Conservation (phyloP, 306 rosid genomes). For the Sicyos baderoa region DNA sequence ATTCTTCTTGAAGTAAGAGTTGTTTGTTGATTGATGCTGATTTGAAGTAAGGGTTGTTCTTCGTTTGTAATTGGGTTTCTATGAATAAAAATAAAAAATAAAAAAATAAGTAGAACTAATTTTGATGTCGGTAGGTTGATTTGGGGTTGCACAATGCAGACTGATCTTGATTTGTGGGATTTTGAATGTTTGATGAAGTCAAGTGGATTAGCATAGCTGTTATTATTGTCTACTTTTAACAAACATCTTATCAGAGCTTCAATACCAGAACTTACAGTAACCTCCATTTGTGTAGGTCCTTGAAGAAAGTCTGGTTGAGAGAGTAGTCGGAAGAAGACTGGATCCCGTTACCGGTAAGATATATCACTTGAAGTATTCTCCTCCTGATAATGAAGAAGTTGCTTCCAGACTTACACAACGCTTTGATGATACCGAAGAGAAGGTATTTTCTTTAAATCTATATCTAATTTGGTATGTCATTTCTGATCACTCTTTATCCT, state of each 20-base stretch:
- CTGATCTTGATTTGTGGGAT: not conserved
- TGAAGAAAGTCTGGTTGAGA: conserved; percentile 78
- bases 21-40: conserved; percentile 9
- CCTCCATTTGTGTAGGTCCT: conserved; percentile 47
- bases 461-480: conserved; percentile 4
- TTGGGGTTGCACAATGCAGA: not conserved
- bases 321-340: conserved; percentile 85
- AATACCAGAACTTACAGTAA: not conserved
- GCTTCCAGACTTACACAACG: conserved; percentile 87
- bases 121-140: not conserved
- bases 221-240: not conserved
- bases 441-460: conserved; percentile 34
- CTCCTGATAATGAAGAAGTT: conserved; percentile 74
- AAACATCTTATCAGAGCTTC: not conserved
- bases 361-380: conserved; percentile 84
- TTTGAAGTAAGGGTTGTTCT: not conserved
- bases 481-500: not conserved
- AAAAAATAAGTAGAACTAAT: not conserved
- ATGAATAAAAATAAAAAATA: not conserved
- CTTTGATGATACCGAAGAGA: conserved; percentile 89
- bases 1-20: conserved; percentile 65
- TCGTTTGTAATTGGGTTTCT: not conserved
- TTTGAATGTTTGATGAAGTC: not conserved
- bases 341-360: conserved; percentile 91
- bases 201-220: not conserved